Conservation (phyloP, 352 stramenopile species). For the Phytophthora tentaculata region DNA sequence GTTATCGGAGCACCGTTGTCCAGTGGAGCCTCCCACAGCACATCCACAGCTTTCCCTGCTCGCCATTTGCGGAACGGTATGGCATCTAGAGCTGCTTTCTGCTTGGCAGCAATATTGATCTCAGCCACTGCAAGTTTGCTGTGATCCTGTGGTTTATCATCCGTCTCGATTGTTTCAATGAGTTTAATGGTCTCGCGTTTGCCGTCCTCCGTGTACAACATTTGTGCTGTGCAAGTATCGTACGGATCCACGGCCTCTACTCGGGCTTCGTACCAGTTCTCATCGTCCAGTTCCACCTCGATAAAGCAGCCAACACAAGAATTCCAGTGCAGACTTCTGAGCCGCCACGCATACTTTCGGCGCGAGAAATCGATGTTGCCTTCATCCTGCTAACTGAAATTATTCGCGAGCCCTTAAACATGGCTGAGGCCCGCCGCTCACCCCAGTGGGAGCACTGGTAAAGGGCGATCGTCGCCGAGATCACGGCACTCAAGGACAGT, state of each 20-base stretch:
- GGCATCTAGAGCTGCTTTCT: constrained; percentile 38
- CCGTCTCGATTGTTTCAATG: constrained; percentile 39
- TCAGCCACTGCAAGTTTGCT: constrained; percentile 44
- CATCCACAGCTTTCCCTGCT: constrained; percentile 72
- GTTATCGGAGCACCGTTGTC: constrained; percentile 70
- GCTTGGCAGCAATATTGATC: constrained; percentile 53
- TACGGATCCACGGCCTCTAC: constrained; percentile 66
- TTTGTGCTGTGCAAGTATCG: constrained; percentile 61
- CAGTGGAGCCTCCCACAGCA: constrained; percentile 68
- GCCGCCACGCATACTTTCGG: too few species aligned
- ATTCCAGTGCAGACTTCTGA: constrained; percentile 70
- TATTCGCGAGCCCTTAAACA: too few species aligned
- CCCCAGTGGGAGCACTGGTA: too few species aligned
- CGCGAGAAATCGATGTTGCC: too few species aligned
- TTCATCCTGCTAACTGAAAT: too few species aligned
- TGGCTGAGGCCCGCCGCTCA: too few species aligned
- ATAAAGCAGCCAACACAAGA: constrained; percentile 60
- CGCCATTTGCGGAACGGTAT: constrained; percentile 73
- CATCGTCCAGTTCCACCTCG: constrained; percentile 78
- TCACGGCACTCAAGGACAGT: too few species aligned
- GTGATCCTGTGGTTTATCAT: constrained; percentile 20
- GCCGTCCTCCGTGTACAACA: constrained; percentile 68
- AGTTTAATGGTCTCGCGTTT: constrained; percentile 76
- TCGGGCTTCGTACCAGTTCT: constrained; percentile 71
- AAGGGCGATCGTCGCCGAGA: too few species aligned